phyloP scores from a whole-genome alignment of 148 eudicot genomes.

The Silene conica region DNA sequence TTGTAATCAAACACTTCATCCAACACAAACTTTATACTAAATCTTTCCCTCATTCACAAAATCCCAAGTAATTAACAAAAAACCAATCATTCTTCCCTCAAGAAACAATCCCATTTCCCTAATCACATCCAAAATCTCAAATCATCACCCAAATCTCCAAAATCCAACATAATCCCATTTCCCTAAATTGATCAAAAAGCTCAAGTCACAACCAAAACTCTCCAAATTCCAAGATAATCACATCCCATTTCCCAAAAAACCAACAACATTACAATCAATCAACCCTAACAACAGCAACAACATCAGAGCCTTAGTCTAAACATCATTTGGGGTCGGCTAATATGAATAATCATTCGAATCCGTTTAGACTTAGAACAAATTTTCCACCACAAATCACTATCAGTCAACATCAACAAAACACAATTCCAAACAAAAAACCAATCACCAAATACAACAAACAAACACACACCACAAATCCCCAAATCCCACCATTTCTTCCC shows the following conservation, averaged over 20 bases:
- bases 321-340: no score
- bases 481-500: neutral
- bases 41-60: neutral
- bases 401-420: conserved; percentile 19
- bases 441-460: conserved; percentile 4
- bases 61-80: no score
- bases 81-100: neutral
- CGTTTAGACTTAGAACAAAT: neutral
- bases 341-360: no score
- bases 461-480: neutral
- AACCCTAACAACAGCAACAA: conserved; percentile 10
- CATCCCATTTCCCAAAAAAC: neutral
- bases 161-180: neutral
- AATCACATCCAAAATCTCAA: conserved; percentile 12
- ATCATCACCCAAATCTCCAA: conserved; percentile 12
- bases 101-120: neutral
- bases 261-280: neutral
- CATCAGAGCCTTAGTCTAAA: conserved; percentile 2
- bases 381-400: conserved; percentile 16
- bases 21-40: no score
- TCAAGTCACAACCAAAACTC: neutral
- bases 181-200: neutral
- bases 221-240: neutral
- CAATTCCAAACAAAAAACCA: conserved; percentile 21
- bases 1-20: no score